Evolutionary conservation across 129 eudicot species (phyloP).

Genomic region (Silybum marianum): DNA sequence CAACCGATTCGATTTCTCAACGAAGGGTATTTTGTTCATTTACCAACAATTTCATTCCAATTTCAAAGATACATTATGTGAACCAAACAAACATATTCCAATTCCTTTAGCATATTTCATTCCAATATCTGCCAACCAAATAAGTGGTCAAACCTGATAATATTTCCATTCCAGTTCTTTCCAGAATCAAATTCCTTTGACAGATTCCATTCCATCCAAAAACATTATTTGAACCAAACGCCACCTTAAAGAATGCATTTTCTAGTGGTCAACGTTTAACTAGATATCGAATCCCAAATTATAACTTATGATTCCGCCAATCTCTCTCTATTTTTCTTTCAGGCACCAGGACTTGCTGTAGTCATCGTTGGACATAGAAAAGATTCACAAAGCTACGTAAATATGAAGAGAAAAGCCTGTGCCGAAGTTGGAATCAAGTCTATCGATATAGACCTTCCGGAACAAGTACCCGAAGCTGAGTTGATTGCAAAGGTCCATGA

Average conservation of each 20-base stretch:
- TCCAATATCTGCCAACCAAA: too few species aligned
- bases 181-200: too few species aligned
- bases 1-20: too few species aligned
- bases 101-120: too few species aligned
- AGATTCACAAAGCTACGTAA: conserved; percentile 94
- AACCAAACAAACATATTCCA: too few species aligned
- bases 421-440: conserved; percentile 89
- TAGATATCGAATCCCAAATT: background rate
- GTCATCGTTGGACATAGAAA: conserved; percentile 87
- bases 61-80: too few species aligned
- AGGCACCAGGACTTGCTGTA: conserved; percentile 97
- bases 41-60: too few species aligned
- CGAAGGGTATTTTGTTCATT: too few species aligned
- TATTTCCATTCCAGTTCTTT: too few species aligned
- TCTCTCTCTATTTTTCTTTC: conserved; percentile 2
- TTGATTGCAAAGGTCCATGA: conserved; percentile 86
- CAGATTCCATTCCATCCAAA: too few species aligned
- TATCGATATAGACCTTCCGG: conserved; percentile 71
- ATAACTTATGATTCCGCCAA: background rate
- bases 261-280: conserved; percentile 12
- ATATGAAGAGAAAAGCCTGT: conserved; percentile 91
- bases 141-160: too few species aligned
- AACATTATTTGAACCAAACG: too few species aligned
- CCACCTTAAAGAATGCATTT: background rate
- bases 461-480: conserved; percentile 76